Percentiles rank a stretch among this genome's conserved stretches.
phyloP scores from a whole-genome alignment of 2,329 filamentous ascomycete genomes.

The Mollisia scopiformis region DNA sequence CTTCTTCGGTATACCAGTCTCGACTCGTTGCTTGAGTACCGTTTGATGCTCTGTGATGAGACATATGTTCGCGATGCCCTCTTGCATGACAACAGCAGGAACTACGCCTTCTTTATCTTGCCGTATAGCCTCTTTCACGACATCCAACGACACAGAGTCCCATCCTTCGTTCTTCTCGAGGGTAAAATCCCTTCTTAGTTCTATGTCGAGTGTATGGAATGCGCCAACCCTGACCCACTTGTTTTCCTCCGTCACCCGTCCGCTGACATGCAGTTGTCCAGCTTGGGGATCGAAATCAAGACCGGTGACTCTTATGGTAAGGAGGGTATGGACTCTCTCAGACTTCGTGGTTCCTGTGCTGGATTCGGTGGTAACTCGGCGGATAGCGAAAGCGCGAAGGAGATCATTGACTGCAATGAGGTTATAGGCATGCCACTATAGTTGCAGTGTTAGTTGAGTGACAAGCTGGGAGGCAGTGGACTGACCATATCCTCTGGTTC shows the following conservation, averaged over 20 bases:
- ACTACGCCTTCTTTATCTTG: conserved; percentile 80
- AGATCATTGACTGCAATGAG: conserved; percentile 68
- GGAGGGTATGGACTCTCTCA: conserved; percentile 64
- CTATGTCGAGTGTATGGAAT: conserved; percentile 78
- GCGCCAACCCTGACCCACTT: conserved; percentile 68
- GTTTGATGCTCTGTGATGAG: conserved; percentile 81
- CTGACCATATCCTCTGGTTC: conserved; percentile 76
- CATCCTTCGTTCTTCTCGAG: conserved; percentile 84
- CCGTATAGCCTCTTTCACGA: conserved; percentile 77
- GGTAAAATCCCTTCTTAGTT: conserved; percentile 85
- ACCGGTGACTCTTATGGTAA: conserved; percentile 66
- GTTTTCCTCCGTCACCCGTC: conserved; percentile 67
- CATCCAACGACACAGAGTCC: conserved; percentile 85
- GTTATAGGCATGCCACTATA: conserved; percentile 75
- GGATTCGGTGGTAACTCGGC: conserved; percentile 62
- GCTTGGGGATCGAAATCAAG: conserved; percentile 72
- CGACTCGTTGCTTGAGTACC: conserved; percentile 70
- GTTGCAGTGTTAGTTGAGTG: conserved; percentile 3
- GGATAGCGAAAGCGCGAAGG: conserved; percentile 67
- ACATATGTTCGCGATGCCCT: conserved; percentile 82
- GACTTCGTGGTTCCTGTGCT: conserved; percentile 63
- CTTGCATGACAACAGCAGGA: conserved; percentile 92
- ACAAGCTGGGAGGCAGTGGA: neutral
- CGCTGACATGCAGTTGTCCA: conserved; percentile 69
- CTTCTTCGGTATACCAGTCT: conserved; percentile 70